These are phyloP conservation scores for Phycomyces nitens DNA, from an alignment of 192 early-diverging fungal genomes.

Conservation along the genomic window DNA sequence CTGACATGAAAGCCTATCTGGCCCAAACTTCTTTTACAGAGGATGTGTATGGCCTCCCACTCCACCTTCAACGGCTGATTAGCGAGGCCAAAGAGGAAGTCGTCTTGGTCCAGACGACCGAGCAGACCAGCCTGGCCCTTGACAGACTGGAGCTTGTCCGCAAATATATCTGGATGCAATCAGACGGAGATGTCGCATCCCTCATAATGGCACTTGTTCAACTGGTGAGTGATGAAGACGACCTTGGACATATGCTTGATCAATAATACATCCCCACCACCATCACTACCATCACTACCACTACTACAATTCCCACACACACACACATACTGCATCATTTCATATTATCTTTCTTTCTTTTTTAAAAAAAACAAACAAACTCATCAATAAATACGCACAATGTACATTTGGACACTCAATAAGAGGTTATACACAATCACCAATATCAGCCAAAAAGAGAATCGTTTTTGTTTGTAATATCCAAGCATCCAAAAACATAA, in stretches of 20 bases:
- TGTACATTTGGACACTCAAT: no score
- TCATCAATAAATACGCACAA: no score
- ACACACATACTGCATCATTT: no score
- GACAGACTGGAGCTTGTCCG: constrained; percentile 15
- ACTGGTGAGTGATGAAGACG: constrained; percentile 26
- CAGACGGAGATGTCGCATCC: constrained; percentile 22
- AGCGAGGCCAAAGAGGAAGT: constrained; percentile 36
- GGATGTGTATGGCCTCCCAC: constrained; percentile 40
- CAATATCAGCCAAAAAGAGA: no score
- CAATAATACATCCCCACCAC: background rate
- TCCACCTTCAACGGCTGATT: constrained; percentile 26
- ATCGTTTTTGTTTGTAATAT: no score
- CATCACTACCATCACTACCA: no score
- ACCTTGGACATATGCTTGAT: constrained; percentile 10
- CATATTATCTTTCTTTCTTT: no score
- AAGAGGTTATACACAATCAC: no score
- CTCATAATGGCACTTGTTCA: constrained; percentile 12
- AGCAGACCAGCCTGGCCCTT: constrained; percentile 7
- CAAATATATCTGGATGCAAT: constrained; percentile 12
- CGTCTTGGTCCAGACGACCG: background rate
- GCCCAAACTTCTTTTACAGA: constrained; percentile 32
- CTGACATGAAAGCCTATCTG: constrained; percentile 37
- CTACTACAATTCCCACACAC: no score
- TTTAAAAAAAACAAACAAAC: no score
- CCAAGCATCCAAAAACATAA: no score